Percentiles rank a stretch among this genome's conserved stretches.
Conservation (phyloP, 306 rosid genomes). For the Arachis stenosperma region DNA sequence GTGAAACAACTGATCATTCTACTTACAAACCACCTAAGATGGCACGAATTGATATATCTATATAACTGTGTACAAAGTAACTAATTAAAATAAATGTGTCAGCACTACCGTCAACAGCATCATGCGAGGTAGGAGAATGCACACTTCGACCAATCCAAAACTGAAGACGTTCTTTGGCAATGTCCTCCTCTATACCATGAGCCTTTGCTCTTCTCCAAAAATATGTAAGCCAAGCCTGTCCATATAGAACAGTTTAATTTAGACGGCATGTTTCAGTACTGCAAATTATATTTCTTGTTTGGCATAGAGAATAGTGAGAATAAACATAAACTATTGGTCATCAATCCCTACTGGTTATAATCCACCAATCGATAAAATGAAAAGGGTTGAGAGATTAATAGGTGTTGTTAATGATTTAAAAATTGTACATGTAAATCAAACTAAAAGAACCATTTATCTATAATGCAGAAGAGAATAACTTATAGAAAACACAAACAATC, state of each 20-base stretch:
- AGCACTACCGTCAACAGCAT: conserved; percentile 81
- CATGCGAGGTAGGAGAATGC: conserved; percentile 90
- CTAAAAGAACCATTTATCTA: conserved; percentile 13
- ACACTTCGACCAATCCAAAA: conserved; percentile 89
- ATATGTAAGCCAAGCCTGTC: conserved; percentile 97
- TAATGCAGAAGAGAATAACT: conserved; percentile 30
- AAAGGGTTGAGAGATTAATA: conserved; percentile 13
- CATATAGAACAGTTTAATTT: conserved; percentile 28
- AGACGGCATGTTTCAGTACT: conserved; percentile 34
- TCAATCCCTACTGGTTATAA: conserved; percentile 25
- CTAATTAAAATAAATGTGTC: conserved; percentile 16
- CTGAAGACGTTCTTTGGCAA: conserved; percentile 86
- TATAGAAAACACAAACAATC: conserved; percentile 8
- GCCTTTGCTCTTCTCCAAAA: conserved; percentile 98
- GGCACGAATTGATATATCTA: conserved; percentile 16
- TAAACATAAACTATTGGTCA: conserved; percentile 28
- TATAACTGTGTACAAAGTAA: conserved; percentile 5
- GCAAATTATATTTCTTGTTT: conserved; percentile 26
- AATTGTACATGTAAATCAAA: conserved; percentile 19
- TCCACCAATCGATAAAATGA: conserved; percentile 23
- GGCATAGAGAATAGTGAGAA: conserved; percentile 17
- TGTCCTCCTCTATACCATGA: conserved; percentile 77
- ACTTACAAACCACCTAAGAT: conserved; percentile 16
- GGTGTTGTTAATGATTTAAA: conserved; percentile 15
- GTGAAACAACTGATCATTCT: conserved; percentile 19